Percentiles rank a stretch among this genome's conserved stretches.
phyloP scores from a whole-genome alignment of 1,139 yeast species.

The Petasospora rhodanensis region DNA sequence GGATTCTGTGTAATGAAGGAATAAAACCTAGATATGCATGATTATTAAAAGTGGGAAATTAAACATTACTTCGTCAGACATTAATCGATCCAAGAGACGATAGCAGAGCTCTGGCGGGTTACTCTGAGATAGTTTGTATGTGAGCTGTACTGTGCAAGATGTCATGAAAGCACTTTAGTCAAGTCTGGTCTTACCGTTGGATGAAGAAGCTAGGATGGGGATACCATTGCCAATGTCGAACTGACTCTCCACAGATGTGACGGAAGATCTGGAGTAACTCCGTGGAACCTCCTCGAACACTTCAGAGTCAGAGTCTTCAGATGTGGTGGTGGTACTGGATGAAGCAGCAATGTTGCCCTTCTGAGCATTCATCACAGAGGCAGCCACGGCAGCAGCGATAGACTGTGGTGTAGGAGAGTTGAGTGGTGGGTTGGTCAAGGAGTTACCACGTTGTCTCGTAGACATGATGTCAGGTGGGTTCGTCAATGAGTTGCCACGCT shows the following conservation, averaged over 20 bases:
- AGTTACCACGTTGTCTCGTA: conserved; percentile 13
- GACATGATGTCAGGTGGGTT: conserved; percentile 4
- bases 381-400: conserved; percentile 3
- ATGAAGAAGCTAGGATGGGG: conserved; percentile 7
- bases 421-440: conserved; percentile 5
- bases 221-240: conserved; percentile 18
- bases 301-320: conserved; percentile 22
- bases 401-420: conserved; percentile 2
- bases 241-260: conserved; percentile 23
- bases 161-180: no score
- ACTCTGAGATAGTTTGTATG: no score
- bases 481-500: conserved; percentile 11
- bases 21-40: background rate
- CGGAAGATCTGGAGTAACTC: conserved; percentile 24
- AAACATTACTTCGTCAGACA: no score
- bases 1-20: background rate
- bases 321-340: no score
- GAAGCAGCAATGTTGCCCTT: no score
- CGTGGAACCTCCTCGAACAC: conserved; percentile 25
- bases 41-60: no score
- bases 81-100: no score
- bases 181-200: conserved; percentile 10
- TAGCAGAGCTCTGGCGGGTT: no score
- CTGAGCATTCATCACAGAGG: no score
- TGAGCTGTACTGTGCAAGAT: no score